A percentile compares a stretch with the other conserved stretches of the same genome.
phyloP scores from a whole-genome alignment of 2,329 filamentous ascomycete genomes.

The Didymella lethalis region DNA sequence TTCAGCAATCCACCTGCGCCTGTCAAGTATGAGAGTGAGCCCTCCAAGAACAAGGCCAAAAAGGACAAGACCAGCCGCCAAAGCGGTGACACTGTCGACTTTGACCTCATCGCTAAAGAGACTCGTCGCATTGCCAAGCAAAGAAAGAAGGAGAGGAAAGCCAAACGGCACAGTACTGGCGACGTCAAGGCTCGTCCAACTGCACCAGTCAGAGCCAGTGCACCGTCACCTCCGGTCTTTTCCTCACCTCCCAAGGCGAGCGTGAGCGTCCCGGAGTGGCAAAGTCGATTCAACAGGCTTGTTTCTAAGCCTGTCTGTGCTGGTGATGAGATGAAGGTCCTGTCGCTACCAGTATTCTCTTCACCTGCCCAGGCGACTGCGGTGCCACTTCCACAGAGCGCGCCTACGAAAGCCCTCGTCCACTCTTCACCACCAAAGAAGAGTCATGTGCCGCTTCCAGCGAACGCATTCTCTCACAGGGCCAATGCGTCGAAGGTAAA shows the following conservation, averaged over 20 bases:
- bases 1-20: constrained; percentile 9
- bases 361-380: neutral
- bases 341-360: neutral
- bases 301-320: no score
- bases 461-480: constrained; percentile 6
- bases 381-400: neutral
- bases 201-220: neutral
- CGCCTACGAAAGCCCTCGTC: neutral
- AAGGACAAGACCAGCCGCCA: constrained; percentile 10
- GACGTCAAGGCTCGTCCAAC: neutral
- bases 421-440: constrained; percentile 12
- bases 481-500: constrained; percentile 1
- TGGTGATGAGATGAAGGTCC: no score
- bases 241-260: neutral
- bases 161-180: constrained; percentile 1
- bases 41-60: constrained; percentile 1
- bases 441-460: constrained; percentile 27
- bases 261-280: no score
- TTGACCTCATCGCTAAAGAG: constrained; percentile 14
- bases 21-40: neutral
- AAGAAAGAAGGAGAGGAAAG: constrained; percentile 18
- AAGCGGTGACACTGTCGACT: constrained; percentile 2
- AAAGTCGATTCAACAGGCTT: no score
- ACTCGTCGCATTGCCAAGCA: constrained; percentile 6
- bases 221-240: neutral